Percentiles rank a stretch among this genome's conserved stretches.
phyloP scores from a whole-genome alignment of 306 rosid species.

The Vicia sativa region DNA sequence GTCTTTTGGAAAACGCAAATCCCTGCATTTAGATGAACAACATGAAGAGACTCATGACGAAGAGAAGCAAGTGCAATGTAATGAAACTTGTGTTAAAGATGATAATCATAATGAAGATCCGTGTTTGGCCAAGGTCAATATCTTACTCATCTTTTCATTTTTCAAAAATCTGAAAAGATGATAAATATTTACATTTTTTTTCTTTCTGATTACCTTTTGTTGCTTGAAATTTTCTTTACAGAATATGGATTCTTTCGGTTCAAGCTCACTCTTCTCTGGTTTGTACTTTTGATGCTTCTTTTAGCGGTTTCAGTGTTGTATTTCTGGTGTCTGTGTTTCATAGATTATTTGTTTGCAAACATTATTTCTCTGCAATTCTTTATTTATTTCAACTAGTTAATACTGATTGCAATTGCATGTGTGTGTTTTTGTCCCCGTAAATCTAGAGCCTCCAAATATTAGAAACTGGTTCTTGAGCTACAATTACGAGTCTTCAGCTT shows the following conservation, averaged over 20 bases:
- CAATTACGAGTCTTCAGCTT: conserved; percentile 60
- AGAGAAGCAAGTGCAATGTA: conserved; percentile 37
- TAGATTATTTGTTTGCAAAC: conserved; percentile 1
- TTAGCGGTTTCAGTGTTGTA: too few species aligned
- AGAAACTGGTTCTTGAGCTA: conserved; percentile 81
- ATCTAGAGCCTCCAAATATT: conserved; percentile 72
- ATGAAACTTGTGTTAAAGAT: conserved; percentile 28
- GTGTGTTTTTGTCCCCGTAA: neutral
- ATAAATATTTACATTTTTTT: neutral
- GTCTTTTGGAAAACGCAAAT: conserved; percentile 15
- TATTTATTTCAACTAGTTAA: conserved; percentile 9
- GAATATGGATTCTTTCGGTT: conserved; percentile 48
- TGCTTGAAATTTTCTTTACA: conserved; percentile 25
- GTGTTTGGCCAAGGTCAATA: conserved; percentile 45
- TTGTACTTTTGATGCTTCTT: conserved; percentile 34
- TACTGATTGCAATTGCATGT: neutral
- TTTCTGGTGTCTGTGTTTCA: too few species aligned
- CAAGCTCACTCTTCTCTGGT: conserved; percentile 68
- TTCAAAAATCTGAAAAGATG: conserved; percentile 4
- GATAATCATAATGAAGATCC: conserved; percentile 35
- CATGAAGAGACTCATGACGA: conserved; percentile 35
- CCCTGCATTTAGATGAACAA: conserved; percentile 11
- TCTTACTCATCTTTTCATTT: conserved; percentile 22
- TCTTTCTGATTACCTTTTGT: neutral
- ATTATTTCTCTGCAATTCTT: neutral